Base-by-base conservation (phyloP, 2,329 filamentous ascomycete species). In the Rasamsonia emersonii region DNA sequence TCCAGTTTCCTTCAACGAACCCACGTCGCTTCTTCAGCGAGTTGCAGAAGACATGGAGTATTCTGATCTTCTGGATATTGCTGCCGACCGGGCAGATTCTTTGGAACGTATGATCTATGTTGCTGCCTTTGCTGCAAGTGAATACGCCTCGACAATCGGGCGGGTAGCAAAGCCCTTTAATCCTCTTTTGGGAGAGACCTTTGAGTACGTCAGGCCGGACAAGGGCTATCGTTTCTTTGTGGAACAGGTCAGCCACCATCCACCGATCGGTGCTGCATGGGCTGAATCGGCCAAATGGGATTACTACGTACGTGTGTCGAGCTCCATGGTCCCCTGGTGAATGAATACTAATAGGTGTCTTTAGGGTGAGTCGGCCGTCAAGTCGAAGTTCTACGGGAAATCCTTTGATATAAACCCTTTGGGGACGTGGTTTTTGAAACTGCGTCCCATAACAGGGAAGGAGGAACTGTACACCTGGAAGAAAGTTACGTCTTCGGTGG, bases 21-120 rank as follows among this genome's bases (percentile, higher is more conserved):
- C 91, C 1, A 98, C 91, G 0, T 96, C 91, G 4, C 68, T 98
- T 9, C 72, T 98, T 6, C 91, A 96, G 59, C 84, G 91, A 54
- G 89, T 93, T 25, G 86, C 85, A 4, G 91, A 98, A 62, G 91
- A 98, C 52, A 89, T 98, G 84, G 91, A 98, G 60, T 98, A 98
- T 53, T 83, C 84, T 0, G 86, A 96, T 47, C 75, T 98, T 5
- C 71, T 98, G 18, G 86, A 98, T 50, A 77, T 80, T 40, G 91
- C 91, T 18, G 86, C 85, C 2, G 85, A 91, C 45, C 78, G 88
- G 17, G 58, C 73, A 0, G 89, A 96, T 54, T 88, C 89, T 0
- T 82, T 88, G 24, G 91, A 98, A 57, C 82, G 91, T 26, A 72
- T 98, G 55, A 76, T 96, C 9, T 96, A 95, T 50, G 86, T 98